Evolutionary conservation across 2,329 filamentous ascomycete genomes (phyloP).

Genomic region (Huntiella moniliformis): DNA sequence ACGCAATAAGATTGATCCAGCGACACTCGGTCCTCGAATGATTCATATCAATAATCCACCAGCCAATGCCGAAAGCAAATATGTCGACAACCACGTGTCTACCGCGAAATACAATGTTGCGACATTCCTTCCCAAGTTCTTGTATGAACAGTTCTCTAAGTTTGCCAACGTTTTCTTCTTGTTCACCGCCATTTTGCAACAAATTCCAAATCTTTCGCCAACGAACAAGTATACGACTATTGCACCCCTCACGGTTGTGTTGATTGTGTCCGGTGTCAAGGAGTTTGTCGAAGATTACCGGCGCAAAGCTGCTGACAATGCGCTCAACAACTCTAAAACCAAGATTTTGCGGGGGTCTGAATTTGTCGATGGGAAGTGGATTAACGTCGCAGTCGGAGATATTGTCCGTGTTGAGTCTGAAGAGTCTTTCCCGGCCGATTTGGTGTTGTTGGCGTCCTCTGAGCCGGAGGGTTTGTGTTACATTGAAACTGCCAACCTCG

Average conservation of each 20-base stretch:
- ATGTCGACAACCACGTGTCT: conserved; percentile 89
- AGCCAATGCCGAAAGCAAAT: conserved; percentile 75
- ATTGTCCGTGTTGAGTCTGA: conserved; percentile 87
- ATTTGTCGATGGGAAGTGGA: conserved; percentile 81
- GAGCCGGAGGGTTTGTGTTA: conserved; percentile 96
- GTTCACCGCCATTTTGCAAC: conserved; percentile 85
- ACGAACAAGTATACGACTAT: conserved; percentile 95
- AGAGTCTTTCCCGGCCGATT: conserved; percentile 81
- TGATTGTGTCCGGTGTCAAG: conserved; percentile 88
- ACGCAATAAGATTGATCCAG: conserved; percentile 66
- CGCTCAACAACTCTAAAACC: conserved; percentile 74
- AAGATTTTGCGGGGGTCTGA: conserved; percentile 63
- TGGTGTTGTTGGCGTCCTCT: conserved; percentile 82
- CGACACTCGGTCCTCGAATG: conserved; percentile 74
- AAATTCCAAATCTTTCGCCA: conserved; percentile 85
- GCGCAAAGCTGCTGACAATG: conserved; percentile 67
- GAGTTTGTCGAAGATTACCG: conserved; percentile 88
- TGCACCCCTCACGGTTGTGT: conserved; percentile 73
- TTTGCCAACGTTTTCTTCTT: conserved; percentile 99
- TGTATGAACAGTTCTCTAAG: conserved; percentile 97
- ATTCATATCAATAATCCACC: conserved; percentile 95
- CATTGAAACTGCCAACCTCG: conserved; percentile 93
- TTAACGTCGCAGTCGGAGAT: conserved; percentile 82
- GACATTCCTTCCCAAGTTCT: conserved; percentile 89
- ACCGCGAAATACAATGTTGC: conserved; percentile 92